Base-by-base conservation (phyloP, 495 filamentous ascomycete genomes). In the Daldinia childiae region DNA sequence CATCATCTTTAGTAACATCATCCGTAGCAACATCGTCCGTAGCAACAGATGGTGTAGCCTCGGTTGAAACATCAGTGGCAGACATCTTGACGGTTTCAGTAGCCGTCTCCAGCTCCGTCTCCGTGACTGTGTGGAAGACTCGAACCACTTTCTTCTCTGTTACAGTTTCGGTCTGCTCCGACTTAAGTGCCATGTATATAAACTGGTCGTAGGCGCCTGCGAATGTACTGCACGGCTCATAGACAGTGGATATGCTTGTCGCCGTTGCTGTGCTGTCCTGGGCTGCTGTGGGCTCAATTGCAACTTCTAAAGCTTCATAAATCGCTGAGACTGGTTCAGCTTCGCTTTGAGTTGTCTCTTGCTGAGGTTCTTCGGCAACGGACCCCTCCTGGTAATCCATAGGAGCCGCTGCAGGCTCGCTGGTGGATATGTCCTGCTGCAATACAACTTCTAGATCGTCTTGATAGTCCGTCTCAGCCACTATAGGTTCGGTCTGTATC, bases 121-220 rank as follows among this genome's bases (percentile, higher is more conserved):
- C 70, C 2, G 80, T 82, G n/a, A 81, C 74, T 1, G 80, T 82
- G 60, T 82, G 78, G 26, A 79, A 73, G 8, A 84, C 73, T 32
- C 73, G 74, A 21, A 81, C 73, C 0, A 79, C 75, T 58, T 68
- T 80, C 60, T 74, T 76, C 67, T 78, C 68, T 3, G 69, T 80
- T 5, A 80, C 74, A 17, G 62, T 73, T 36, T 75, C 75, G 9
- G 64, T 55, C 32, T 76, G 66, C 12, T 75, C 70, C 9, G 29
- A 66, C 19, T 61, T 58, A 36, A 58, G n/a, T 27, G 26, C 62
- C 11, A 32, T 14, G 43, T 45, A 19, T 11, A 12, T 1, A 14
- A 29, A 19, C 55, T 63, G 32, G 29, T 36, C 57, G 60, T 26
- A 9, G 36, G 38, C 8, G 57, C 55, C 55, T 26, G 27, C 39